Evolutionary conservation across 2,329 filamentous ascomycete species (phyloP), one percentile per base, ranked within the genome.

Genomic region (Knoxdaviesia capensis): DNA sequence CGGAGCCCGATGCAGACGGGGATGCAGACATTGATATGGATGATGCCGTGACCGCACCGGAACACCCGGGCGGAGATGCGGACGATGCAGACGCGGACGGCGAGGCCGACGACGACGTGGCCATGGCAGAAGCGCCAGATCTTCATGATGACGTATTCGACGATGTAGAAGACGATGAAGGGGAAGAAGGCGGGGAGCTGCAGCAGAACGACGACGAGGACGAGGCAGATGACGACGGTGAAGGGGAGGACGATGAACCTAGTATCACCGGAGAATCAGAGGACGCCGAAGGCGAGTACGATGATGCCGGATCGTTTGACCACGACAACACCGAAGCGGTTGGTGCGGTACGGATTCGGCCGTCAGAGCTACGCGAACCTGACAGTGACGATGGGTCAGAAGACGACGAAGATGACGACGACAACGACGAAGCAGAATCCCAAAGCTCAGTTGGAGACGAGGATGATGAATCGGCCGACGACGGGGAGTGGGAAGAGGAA

Each of bases 401-500:
- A 37, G 59, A 59, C 45, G 53, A 48, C 11, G 55, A 52, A 28
- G 55, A 63, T 6, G 59, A 67, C 34, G 54, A 59, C 40, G 61
- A 64, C 43, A 60, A 57, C 0, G 61, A 62, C 10, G 61, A 59
- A 34, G 49, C 48, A 36, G 52, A 50, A 31, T 40, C 44, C 6
- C 51, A 50, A 34, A 54, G 53, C 33, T 46, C 45, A 37, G 44
- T 45, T 3, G 47, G 56, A 2, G 57, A 56, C 2, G 59, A 64
- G 10, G 64, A 69, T 29, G 61, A 68, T 6, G 64, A 71, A 36
- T 76, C 70, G 1, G 66, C 66, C 31, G 61, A 56, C 7, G 71
- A 75, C 47, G 69, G 64, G 31, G 72, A 71, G 42, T 74, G 70
- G 56, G 72, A 77, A 43, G 68, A 68, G 31, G 71, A 67, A 31